Conservation (phyloP, 257 asterid genomes). For the Ilex aquifolium region DNA sequence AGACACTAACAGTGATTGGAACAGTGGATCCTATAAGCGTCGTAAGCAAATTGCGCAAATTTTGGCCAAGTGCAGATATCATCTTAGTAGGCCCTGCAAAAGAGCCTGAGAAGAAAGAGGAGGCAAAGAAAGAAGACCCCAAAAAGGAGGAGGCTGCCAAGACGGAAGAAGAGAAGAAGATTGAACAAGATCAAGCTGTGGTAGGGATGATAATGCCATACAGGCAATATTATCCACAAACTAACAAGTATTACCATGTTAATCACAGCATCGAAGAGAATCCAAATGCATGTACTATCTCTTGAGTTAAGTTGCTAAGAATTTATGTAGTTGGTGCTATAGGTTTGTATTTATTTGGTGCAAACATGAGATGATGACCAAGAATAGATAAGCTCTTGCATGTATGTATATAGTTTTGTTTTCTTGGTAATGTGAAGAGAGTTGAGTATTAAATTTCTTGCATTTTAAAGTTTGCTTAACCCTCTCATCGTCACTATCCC, state of each 20-base stretch:
- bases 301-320: conserved; percentile 11
- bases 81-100: background rate
- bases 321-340: too few relatives aligned
- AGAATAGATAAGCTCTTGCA: too few relatives aligned
- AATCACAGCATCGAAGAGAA: conserved; percentile 68
- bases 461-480: too few relatives aligned
- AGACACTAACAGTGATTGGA: background rate
- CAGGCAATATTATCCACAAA: conserved; percentile 42
- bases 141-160: background rate
- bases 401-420: too few relatives aligned
- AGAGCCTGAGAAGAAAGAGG: conserved; percentile 23
- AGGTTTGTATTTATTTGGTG: too few relatives aligned
- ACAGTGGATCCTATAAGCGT: background rate
- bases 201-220: conserved; percentile 29
- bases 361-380: too few relatives aligned
- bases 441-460: too few relatives aligned
- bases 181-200: conserved; percentile 8
- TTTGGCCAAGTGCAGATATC: background rate
- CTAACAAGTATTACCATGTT: conserved; percentile 37
- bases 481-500: too few relatives aligned
- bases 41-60: background rate
- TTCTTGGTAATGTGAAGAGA: too few relatives aligned
- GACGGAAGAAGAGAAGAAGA: conserved; percentile 4
- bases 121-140: conserved; percentile 14
- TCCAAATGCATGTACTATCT: conserved; percentile 55